These are phyloP conservation scores for Gracilariopsis chorda DNA, from an alignment of 23 red algal species.

Conservation along the genomic window DNA sequence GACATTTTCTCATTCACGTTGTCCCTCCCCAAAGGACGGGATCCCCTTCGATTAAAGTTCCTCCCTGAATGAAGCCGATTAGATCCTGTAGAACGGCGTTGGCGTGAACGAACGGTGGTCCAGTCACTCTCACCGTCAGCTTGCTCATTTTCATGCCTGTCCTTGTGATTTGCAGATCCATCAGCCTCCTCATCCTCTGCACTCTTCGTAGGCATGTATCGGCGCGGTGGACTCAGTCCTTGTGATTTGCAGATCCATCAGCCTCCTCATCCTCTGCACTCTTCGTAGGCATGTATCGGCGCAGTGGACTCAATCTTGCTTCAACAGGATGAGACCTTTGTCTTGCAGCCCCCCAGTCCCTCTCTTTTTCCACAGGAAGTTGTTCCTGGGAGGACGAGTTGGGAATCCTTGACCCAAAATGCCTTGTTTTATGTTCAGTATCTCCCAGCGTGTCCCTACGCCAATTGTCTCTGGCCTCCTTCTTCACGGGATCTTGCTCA, in stretches of 20 bases:
- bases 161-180: too few relatives aligned
- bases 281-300: not conserved
- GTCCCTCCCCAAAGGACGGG: not conserved
- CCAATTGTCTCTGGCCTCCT: conserved; percentile 25
- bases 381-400: not conserved
- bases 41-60: not conserved
- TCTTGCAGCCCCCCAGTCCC: conserved; percentile 61
- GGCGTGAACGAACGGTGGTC: conserved; percentile 35
- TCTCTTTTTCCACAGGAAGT: not conserved
- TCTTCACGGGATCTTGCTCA: not conserved
- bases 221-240: too few relatives aligned
- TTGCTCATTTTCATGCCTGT: too few relatives aligned
- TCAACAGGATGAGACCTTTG: conserved; percentile 15
- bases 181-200: not conserved
- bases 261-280: too few relatives aligned
- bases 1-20: not conserved
- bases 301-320: not conserved
- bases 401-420: not conserved
- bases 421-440: not conserved
- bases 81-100: not conserved
- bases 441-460: not conserved
- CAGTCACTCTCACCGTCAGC: conserved; percentile 49
- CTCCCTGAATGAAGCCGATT: conserved; percentile 18
- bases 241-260: too few relatives aligned
- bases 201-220: too few relatives aligned